A percentile compares a stretch with the other conserved stretches of the same genome.
These are phyloP conservation scores for Hypoxylon rickii DNA, from an alignment of 495 filamentous ascomycete species.

Conservation along the genomic window DNA sequence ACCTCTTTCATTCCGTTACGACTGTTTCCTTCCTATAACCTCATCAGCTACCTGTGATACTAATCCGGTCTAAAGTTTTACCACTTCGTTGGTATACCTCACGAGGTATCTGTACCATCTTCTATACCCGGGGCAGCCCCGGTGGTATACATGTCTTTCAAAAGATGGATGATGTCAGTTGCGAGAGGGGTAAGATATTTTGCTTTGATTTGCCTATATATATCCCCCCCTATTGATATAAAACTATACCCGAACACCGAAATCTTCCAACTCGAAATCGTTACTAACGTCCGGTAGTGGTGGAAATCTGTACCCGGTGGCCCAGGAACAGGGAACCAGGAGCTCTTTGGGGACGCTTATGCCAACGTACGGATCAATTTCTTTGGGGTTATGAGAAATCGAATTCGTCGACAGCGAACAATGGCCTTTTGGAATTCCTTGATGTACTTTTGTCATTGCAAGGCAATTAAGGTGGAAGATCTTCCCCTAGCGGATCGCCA, in stretches of 20 bases:
- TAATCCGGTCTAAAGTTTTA: neutral
- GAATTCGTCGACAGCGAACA: neutral
- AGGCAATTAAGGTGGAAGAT: neutral
- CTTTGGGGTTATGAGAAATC: constrained; percentile 7
- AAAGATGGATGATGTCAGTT: constrained; percentile 12
- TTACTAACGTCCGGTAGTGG: neutral
- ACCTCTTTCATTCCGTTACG: too few species aligned
- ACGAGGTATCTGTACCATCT: constrained; percentile 1
- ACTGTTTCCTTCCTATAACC: too few species aligned
- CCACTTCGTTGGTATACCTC: constrained; percentile 1
- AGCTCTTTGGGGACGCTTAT: neutral
- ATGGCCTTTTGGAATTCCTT: neutral
- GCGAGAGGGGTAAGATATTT: neutral
- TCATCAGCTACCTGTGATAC: too few species aligned
- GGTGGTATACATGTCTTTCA: neutral
- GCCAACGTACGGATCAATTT: constrained; percentile 2
- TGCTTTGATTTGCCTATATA: too few species aligned
- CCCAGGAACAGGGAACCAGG: neutral
- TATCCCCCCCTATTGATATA: too few species aligned
- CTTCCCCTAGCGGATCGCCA: neutral
- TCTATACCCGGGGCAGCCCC: neutral
- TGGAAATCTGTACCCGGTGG: neutral
- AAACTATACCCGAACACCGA: too few species aligned
- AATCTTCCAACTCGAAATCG: too few species aligned
- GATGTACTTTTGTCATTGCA: neutral